Evolutionary conservation across 169 alveolate genomes (phyloP).

Genomic region (Perkinsus marinus): DNA sequence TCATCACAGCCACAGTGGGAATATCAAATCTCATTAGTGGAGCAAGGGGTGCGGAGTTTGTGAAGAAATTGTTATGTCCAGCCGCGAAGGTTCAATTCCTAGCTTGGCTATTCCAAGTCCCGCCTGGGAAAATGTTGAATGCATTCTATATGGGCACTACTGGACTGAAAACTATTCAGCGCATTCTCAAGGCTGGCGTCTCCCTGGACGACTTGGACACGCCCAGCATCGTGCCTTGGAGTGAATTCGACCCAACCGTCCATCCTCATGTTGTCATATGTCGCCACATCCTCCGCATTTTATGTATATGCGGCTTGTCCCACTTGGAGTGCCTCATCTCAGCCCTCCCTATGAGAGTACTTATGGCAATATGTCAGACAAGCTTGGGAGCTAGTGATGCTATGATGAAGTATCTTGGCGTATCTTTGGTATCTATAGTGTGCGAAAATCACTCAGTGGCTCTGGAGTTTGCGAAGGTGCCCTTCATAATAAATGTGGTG

Average conservation of each 20-base stretch:
- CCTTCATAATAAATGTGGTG: background rate
- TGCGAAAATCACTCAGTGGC: background rate
- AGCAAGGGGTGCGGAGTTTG: background rate
- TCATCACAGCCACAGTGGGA: background rate
- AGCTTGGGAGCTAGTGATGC: background rate
- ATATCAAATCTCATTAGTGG: background rate
- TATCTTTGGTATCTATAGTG: background rate
- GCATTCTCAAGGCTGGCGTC: background rate
- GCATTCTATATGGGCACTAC: constrained; percentile 1
- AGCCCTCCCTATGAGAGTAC: background rate
- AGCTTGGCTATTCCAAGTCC: background rate
- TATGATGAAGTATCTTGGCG: background rate
- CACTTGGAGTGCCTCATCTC: background rate
- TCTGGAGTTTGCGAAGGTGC: background rate
- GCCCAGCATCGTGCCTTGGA: background rate
- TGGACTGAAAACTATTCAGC: constrained; percentile 3
- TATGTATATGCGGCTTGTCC: background rate
- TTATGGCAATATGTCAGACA: background rate
- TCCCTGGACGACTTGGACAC: background rate
- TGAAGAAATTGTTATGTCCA: background rate
- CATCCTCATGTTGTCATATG: background rate
- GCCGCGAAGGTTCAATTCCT: background rate
- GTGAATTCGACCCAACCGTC: background rate
- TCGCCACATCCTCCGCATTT: background rate
- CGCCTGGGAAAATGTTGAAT: background rate